These are phyloP conservation scores for Globisporangium spiculum DNA, from an alignment of 352 stramenopile genomes.

Conservation along the genomic window DNA sequence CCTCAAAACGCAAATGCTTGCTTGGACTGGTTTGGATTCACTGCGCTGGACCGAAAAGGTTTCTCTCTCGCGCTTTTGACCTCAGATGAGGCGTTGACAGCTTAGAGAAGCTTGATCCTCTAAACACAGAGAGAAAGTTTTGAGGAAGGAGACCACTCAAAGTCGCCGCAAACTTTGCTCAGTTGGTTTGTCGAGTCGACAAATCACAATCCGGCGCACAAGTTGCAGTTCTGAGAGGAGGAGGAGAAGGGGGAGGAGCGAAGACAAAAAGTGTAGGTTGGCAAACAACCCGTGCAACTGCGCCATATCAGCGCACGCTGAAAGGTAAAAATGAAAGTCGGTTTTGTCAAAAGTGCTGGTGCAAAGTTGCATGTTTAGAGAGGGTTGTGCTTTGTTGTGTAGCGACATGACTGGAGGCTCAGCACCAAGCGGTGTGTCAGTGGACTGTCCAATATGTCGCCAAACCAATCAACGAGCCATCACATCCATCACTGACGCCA, in stretches of 20 bases:
- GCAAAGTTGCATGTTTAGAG: not conserved
- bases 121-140: not conserved
- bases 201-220: not conserved
- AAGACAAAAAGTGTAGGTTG: conserved; percentile 3
- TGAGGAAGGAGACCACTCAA: too few relatives aligned
- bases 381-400: too few relatives aligned
- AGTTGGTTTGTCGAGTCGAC: not conserved
- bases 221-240: not conserved
- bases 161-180: not conserved
- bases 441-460: too few relatives aligned
- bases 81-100: too few relatives aligned
- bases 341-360: not conserved
- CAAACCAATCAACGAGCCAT: too few relatives aligned
- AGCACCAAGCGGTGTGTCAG: too few relatives aligned
- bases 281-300: not conserved
- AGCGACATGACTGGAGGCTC: too few relatives aligned
- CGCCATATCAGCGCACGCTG: not conserved
- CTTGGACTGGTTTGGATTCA: too few relatives aligned
- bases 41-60: too few relatives aligned
- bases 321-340: not conserved
- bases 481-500: too few relatives aligned
- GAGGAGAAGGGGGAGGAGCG: not conserved
- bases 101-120: not conserved
- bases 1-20: too few relatives aligned
- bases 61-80: too few relatives aligned